Base-by-base conservation (phyloP, 1,284 basidiomycete species). In the Fomitopsis betulina region DNA sequence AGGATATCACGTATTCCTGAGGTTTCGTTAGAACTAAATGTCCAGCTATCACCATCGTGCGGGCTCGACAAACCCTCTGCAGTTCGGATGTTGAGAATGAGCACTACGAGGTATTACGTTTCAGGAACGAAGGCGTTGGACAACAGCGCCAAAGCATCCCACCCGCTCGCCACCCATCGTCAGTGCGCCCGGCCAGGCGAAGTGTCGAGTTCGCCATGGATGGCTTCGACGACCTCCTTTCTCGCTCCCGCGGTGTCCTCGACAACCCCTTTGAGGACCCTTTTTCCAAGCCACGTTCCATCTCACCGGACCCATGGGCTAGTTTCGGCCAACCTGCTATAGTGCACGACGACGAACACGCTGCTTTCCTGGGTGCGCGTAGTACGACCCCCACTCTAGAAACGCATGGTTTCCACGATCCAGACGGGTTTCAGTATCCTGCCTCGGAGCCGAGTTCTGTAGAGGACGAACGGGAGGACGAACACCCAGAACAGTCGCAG, bases 251-350 rank as follows among this genome's bases (percentile, higher is more conserved):
- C 58, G 76, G 74, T 64, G 79, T 77, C 40, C 74, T 90, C 21
- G 85, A 89, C 65, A 92, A 93, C 65, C 89, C 89, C 0, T 92
- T 92, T 62, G 85, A 85, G 53, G 83, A 91, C 66, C 87, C 89
- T 2, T 92, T 91, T 67, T 76, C 79, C 23, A 80, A 81, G 59
- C 70, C 69, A 17, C 80, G 87, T 52, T 82, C 88, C 25, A 69
- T 72, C 64, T 91, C 89, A 19, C 88, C 88, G 54, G 89, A 93
- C 70, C 89, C 90, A 63, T 93, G 90, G 89, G 74, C 85, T 3
- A 80, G 79, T 58, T 75, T 72, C 53, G 70, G 70, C 21, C 69
- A 75, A 43, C 55, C 62, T 30, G 63, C 65, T 23, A 61, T 65
- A 17, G 63, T 65, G 25, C 70, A 70, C 54, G 67, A 70, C 54